Percentiles rank a stretch among this genome's conserved stretches.
Evolutionary conservation across 208 protist genomes (phyloP).

Genomic region (Crithidia mellificae): DNA sequence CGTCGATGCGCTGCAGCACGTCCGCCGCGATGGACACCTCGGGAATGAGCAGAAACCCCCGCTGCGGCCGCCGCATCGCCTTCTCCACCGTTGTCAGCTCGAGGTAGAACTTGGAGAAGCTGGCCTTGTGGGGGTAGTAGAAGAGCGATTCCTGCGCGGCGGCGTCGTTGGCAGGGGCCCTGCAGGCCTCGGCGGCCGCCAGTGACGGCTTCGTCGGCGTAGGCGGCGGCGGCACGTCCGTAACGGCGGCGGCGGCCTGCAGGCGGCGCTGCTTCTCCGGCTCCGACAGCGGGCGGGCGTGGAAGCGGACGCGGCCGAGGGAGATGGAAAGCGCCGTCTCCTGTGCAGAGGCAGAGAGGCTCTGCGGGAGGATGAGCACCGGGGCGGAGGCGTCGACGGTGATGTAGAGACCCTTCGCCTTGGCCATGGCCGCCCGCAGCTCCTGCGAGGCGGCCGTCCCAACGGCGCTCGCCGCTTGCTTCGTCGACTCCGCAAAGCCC

Average conservation of each 20-base stretch:
- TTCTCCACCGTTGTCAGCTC: constrained; percentile 71
- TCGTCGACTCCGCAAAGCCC: constrained; percentile 45
- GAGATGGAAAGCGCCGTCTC: constrained; percentile 70
- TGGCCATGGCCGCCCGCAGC: constrained; percentile 57
- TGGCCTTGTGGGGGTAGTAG: constrained; percentile 77
- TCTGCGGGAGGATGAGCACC: constrained; percentile 70
- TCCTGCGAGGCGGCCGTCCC: constrained; percentile 67
- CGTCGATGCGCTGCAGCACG: constrained; percentile 78
- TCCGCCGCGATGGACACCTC: constrained; percentile 70
- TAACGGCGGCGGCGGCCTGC: constrained; percentile 12
- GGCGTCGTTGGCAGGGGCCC: neutral
- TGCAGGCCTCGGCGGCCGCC: neutral
- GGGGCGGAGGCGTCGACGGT: constrained; percentile 77
- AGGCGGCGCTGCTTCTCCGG: constrained; percentile 56
- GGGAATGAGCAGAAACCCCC: constrained; percentile 72
- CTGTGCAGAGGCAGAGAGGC: constrained; percentile 35
- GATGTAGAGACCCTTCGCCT: constrained; percentile 64
- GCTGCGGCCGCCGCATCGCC: constrained; percentile 54
- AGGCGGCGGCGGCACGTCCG: neutral
- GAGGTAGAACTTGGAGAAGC: constrained; percentile 75
- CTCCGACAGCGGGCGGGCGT: constrained; percentile 64
- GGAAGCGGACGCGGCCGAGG: constrained; percentile 68
- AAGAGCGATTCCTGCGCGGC: constrained; percentile 55
- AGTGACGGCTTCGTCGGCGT: constrained; percentile 17
- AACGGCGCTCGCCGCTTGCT: constrained; percentile 49